These are phyloP conservation scores for Avena insularis DNA, from an alignment of 176 grass and related monocot genomes.

Conservation along the genomic window DNA sequence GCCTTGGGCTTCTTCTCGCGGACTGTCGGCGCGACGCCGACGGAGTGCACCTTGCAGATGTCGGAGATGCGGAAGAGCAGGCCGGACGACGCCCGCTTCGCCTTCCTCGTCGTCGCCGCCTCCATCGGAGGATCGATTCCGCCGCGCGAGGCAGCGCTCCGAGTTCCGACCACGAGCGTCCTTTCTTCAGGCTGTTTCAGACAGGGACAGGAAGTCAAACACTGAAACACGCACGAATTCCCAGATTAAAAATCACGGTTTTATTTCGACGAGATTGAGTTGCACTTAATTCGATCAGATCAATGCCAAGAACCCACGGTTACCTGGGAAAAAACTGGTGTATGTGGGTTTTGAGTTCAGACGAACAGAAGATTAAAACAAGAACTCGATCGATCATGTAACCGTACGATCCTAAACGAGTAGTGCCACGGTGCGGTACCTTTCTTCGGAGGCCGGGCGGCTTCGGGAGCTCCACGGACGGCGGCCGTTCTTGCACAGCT, in stretches of 20 bases:
- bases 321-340: background rate
- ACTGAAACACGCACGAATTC: constrained; percentile 17
- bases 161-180: background rate
- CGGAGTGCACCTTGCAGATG: constrained; percentile 77
- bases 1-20: constrained; percentile 52
- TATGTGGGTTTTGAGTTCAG: background rate
- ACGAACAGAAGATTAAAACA: constrained; percentile 16
- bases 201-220: constrained; percentile 50
- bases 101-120: constrained; percentile 42
- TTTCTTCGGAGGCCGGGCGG: constrained; percentile 11
- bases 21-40: constrained; percentile 45
- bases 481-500: constrained; percentile 8
- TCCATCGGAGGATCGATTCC: constrained; percentile 56
- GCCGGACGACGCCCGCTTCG: constrained; percentile 42
- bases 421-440: background rate
- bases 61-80: constrained; percentile 60
- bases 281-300: constrained; percentile 27
- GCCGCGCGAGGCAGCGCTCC: background rate
- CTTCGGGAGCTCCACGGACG: constrained; percentile 28
- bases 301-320: constrained; percentile 35
- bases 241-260: constrained; percentile 20
- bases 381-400: background rate
- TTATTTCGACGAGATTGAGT: constrained; percentile 18
- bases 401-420: background rate
- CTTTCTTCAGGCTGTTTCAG: constrained; percentile 39